Conservation (phyloP, 1,139 yeast species). For the Kodamaea fungicola region DNA sequence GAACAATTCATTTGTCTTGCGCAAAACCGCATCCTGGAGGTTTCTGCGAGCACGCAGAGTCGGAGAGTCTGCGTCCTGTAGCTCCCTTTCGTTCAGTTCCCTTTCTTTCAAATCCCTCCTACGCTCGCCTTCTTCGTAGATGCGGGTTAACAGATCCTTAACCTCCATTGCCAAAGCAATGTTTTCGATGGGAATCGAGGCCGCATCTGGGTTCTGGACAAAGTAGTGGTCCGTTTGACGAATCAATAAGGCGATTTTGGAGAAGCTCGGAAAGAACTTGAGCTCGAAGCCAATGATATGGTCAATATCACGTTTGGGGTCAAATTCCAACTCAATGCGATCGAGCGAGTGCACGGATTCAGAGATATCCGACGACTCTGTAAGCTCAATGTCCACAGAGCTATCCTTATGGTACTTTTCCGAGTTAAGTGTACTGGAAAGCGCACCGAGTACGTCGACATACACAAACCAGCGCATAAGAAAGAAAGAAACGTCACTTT, state of each 20-base stretch:
- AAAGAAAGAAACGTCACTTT: conserved; percentile 52
- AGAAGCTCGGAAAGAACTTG: conserved; percentile 47
- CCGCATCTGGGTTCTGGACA: conserved; percentile 8
- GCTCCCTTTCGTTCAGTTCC: conserved; percentile 13
- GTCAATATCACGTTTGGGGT: conserved; percentile 48
- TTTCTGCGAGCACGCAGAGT: conserved; percentile 20
- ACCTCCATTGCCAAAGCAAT: conserved; percentile 47
- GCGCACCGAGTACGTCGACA: conserved; percentile 63
- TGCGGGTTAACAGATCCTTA: conserved; percentile 32
- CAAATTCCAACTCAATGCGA: conserved; percentile 6
- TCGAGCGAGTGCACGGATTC: conserved; percentile 9
- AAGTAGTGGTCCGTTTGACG: conserved; percentile 30
- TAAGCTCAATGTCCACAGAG: conserved; percentile 5
- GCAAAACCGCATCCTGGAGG: conserved; percentile 36
- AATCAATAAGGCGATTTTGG: conserved; percentile 44
- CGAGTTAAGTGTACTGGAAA: conserved; percentile 38
- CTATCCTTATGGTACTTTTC: conserved; percentile 21
- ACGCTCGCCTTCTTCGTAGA: conserved; percentile 33
- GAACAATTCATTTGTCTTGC: conserved; percentile 56
- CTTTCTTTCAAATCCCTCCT: conserved; percentile 31
- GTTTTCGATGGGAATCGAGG: conserved; percentile 29
- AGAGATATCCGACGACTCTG: conserved; percentile 5
- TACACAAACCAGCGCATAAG: conserved; percentile 71
- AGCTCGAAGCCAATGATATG: conserved; percentile 59
- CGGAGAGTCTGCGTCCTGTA: conserved; percentile 15